These are phyloP conservation scores for Anaeromyces robustus DNA, from an alignment of 192 early-diverging fungal species.

Conservation along the genomic window DNA sequence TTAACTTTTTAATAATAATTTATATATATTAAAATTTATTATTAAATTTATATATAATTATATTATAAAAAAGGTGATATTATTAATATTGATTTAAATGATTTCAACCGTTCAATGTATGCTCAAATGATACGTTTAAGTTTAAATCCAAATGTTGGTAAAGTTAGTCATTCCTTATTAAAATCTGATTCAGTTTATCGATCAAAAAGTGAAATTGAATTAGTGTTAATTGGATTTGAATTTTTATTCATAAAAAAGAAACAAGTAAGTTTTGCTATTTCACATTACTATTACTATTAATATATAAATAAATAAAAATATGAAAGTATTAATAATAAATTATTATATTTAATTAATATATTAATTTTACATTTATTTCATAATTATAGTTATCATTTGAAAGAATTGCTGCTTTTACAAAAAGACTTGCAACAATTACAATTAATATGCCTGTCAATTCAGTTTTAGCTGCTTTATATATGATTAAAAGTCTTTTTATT, in stretches of 20 bases:
- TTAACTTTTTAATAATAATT: no score
- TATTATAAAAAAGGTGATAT: slow-evolving; percentile 44
- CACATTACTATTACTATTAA: no score
- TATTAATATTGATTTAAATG: slow-evolving; percentile 79
- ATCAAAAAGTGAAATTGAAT: slow-evolving; percentile 54
- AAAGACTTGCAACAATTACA: background rate
- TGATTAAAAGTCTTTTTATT: background rate
- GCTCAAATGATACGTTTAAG: slow-evolving; percentile 53
- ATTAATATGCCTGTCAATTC: background rate
- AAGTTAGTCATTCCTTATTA: background rate
- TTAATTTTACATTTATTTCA: background rate
- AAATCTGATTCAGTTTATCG: background rate
- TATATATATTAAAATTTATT: no score
- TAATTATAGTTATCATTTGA: background rate
- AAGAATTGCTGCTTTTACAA: slow-evolving; percentile 16
- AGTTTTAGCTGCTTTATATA: background rate
- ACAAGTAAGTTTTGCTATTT: slow-evolving; percentile 28
- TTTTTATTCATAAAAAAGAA: slow-evolving; percentile 66
- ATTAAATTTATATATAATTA: no score
- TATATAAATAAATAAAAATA: no score
- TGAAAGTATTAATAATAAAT: slow-evolving; percentile 39
- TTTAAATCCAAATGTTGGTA: slow-evolving; percentile 29
- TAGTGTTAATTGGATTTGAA: slow-evolving; percentile 70
- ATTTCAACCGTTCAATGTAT: slow-evolving; percentile 81
- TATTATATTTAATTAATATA: background rate